phyloP scores from a whole-genome alignment of 1,284 basidiomycete species.

The Sanghuangporus baumii region DNA sequence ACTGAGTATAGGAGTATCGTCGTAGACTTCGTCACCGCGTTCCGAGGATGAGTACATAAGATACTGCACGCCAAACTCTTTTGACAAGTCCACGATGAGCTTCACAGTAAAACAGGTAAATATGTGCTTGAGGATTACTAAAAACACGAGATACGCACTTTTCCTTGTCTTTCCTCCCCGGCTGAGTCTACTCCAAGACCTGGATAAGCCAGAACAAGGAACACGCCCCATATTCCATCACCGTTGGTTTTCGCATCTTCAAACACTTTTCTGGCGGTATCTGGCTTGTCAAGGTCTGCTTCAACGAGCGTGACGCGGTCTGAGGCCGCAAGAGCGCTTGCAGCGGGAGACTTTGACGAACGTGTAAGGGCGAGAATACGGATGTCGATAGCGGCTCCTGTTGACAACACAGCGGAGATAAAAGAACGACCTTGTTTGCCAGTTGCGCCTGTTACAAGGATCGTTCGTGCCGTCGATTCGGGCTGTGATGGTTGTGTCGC shows the following conservation, averaged over 20 bases:
- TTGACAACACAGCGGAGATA: constrained; percentile 27
- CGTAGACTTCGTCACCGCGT: constrained; percentile 31
- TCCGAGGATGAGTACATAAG: constrained; percentile 35
- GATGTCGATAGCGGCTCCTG: constrained; percentile 19
- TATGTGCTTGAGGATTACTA: neutral
- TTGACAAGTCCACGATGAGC: constrained; percentile 31
- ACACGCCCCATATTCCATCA: constrained; percentile 35
- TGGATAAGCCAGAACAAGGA: constrained; percentile 34
- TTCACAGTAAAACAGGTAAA: constrained; percentile 14
- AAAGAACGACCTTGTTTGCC: constrained; percentile 39
- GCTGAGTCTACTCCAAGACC: constrained; percentile 36
- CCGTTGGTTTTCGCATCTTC: constrained; percentile 32
- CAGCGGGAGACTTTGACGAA: constrained; percentile 27
- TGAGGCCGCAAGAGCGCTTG: constrained; percentile 25
- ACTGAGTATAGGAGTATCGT: constrained; percentile 27
- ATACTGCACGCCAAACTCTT: constrained; percentile 30
- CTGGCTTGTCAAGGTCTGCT: constrained; percentile 30
- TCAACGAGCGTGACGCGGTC: constrained; percentile 31
- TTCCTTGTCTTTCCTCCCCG: constrained; percentile 37
- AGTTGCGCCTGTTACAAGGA: constrained; percentile 28
- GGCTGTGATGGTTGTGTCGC: neutral
- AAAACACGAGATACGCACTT: constrained; percentile 24
- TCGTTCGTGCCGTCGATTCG: neutral
- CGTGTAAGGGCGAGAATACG: constrained; percentile 37
- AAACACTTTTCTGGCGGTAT: constrained; percentile 31